A percentile compares a stretch with the other conserved stretches of the same genome.
phyloP scores from a whole-genome alignment of 1,284 basidiomycete genomes.

The Papiliotrema fonsecae region DNA sequence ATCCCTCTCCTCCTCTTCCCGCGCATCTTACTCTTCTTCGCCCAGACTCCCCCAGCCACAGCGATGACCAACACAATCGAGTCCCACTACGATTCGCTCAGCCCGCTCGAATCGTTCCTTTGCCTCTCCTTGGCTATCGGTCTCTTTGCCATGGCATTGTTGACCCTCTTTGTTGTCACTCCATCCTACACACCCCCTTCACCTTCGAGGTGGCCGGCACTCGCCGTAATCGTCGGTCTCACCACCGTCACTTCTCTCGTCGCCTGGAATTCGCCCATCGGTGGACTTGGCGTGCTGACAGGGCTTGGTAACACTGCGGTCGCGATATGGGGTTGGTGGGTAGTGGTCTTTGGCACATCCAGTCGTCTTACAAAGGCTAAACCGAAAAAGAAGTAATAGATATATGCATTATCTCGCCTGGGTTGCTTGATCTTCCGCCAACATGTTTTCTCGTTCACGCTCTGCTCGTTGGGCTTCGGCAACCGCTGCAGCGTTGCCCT shows the following conservation, averaged over 20 bases:
- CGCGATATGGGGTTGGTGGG: constrained; percentile 46
- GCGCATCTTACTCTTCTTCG: constrained; percentile 45
- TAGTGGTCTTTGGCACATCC: constrained; percentile 39
- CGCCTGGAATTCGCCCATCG: constrained; percentile 35
- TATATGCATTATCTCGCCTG: constrained; percentile 13
- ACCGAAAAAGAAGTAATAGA: constrained; percentile 20
- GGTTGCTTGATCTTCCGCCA: constrained; percentile 45
- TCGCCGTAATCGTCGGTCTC: constrained; percentile 34
- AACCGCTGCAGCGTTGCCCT: constrained; percentile 38
- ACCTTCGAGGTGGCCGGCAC: constrained; percentile 25
- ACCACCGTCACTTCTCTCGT: constrained; percentile 25
- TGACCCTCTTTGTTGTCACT: constrained; percentile 35
- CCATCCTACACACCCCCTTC: constrained; percentile 27
- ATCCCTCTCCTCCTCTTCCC: constrained; percentile 45
- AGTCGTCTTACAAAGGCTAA: constrained; percentile 13
- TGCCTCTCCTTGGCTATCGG: constrained; percentile 38
- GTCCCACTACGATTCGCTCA: constrained; percentile 40
- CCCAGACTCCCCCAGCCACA: constrained; percentile 26
- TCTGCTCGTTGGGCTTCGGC: constrained; percentile 28
- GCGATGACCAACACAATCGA: constrained; percentile 9
- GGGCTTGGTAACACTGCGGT: constrained; percentile 36
- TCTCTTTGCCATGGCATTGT: constrained; percentile 29
- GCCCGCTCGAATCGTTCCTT: constrained; percentile 39
- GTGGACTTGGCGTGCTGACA: constrained; percentile 32
- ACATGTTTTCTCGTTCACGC: constrained; percentile 41